Evolutionary conservation across 2,329 filamentous ascomycete genomes (phyloP), one percentile per base, ranked within the genome.

Genomic region (Exophiala dermatitidis): DNA sequence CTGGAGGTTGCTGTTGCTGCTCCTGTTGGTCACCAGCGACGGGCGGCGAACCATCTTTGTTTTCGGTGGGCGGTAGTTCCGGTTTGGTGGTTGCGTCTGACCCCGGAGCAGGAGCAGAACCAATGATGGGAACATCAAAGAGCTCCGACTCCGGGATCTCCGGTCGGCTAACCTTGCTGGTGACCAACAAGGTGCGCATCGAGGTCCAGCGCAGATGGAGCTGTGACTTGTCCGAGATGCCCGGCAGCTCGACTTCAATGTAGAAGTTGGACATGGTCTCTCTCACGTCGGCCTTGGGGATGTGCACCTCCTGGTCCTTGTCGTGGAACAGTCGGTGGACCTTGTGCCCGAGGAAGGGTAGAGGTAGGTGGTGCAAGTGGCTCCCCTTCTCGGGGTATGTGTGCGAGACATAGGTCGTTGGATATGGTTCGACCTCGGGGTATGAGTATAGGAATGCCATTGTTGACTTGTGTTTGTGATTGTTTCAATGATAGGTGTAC

Each of bases 181-280:
- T 52, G 28, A 62, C 29, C 9, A 62, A 43, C 8, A 62, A 46
- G 4, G 60, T 60, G 6, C 56, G 43, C n/a, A 46, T 41, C 9
- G 53, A 55, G 1, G 50, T 59, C 61, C 61, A 63, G n/a, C 53
- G 48, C 8, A 63, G 41, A 36, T 50, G 50, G 3, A 63, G 37
- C 32, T 62, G 48, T 5, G 33, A 34, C 36, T 58, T 60, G 45
- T 57, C 53, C 19, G 57, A 53, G 45, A 63, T 33, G 6, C 61
- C 61, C 5, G 61, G 60, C 36, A 63, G 30, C 33, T 63, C 61
- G 50, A 63, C 48, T 12, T 63, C 61, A 38, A 63, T 33, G 50
- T 59, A 60, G 53, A 62, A 63, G 40, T 49, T 56, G 19, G 37
- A 52, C 28, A 33, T 34, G 8, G 59, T 57, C 41, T 63, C 61